Evolutionary conservation across 345 rosid species (phyloP), one percentile per base, ranked within the genome.

Genomic region (Populus euphratica): DNA sequence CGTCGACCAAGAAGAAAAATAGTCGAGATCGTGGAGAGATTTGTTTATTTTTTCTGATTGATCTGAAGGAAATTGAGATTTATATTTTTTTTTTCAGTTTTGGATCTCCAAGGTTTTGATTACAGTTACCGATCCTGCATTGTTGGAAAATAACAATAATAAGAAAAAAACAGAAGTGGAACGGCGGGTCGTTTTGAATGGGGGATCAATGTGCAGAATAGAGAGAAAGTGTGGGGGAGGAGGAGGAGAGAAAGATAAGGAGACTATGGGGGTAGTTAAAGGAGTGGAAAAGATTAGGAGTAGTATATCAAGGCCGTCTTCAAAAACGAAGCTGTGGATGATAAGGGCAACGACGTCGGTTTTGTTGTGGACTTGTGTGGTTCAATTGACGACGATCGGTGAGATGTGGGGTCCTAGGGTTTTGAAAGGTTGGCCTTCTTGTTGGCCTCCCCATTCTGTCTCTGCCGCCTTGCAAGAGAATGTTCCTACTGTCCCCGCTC

Each of bases 301-400:
- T 27, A 73, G 41, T 17, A 29, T 66, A 49, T 73, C 83, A 12
- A 70, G 88, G 80, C 25, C 23, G 47, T 20, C 49, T 27, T 87
- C 97, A 67, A 87, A 86, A 75, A 89, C 86, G 91, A 91, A 94
- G 84, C 78, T 92, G 78, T 94, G 99, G 99, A 83, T 92, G 88
- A 87, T 94, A 73, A 88, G 99, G 3, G 99, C 98, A 71, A 85
- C 97, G 72, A 89, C 97, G 0, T 86, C 97, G 68, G 87, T 96
- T 80, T 83, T 96, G 85, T 85, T 96, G 4, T 96, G 99, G 99
- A 96, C 98, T 35, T 96, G 99, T 76, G 75, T 91, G 63, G 97
- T 96, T 68, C 99, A 96, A 77, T 81, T 94, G 84, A 91, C 95
- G 76, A 89, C 98, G 44, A 49, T 96, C 80, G 97, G 98, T 10